Base-by-base conservation (phyloP, 2,329 filamentous ascomycete species). In the Ophiostoma himal-ulmi region DNA sequence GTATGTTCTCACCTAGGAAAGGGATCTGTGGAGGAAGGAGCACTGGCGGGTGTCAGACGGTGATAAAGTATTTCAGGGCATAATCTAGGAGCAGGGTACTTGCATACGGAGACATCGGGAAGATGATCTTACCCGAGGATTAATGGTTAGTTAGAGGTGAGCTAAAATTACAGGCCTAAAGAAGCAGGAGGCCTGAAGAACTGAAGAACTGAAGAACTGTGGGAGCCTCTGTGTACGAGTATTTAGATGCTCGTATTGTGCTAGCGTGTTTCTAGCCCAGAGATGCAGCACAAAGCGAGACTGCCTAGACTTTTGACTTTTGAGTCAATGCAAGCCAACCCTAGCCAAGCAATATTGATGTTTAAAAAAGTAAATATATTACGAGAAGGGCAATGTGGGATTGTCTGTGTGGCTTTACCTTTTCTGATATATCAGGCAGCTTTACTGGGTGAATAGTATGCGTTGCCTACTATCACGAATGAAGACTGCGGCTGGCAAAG, bases 341-440 rank as follows among this genome's bases (percentile, higher is more conserved):
- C 54, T 62, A 34, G 57, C 57, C 57, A 62, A 62, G 57, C 26
- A 62, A 62, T 17, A 62, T 62, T 62, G 13, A 57, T 57, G 11
- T 57, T 57, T 26, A 11, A 57, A 48, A 48, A 48, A 48, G 44
- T 48, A 8, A 48, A 20, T 6, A 48, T 48, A 48, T 48, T 48
- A 11, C 37, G 7, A 39, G 37, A 10, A 39, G 37, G 37, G 44
- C 44, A 48, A 48, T 48, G 44, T 48, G 44, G n/a, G 44, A 48
- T 20, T 48, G 44, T 48, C 11, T 48, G 17, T 48, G 44, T 48
- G 17, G 44, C 44, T 20, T 48, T 48, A 4, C 20, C 44, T 48
- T 48, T 48, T 48, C 20, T 48, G 17, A 6, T n/a, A 48, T 48
- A 48, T 48, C 44, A n/a, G n/a, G 17, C 44, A 48, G 17, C 17